Evolutionary conservation across 345 rosid species (phyloP).

Genomic region (Dimocarpus longan): DNA sequence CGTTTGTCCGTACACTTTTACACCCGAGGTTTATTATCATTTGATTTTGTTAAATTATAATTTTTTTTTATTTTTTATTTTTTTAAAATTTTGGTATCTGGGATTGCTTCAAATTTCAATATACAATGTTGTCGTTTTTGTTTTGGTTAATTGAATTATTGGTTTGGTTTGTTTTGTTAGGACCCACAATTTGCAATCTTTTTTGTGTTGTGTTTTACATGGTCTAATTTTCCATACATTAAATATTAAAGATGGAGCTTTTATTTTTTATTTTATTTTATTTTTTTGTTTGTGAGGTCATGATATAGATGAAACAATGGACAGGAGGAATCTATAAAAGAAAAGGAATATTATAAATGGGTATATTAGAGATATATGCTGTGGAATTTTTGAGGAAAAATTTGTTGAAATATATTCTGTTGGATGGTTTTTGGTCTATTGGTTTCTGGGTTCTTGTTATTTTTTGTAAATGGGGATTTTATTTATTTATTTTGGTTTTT

Average conservation of each 20-base stretch:
- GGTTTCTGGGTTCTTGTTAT: neutral
- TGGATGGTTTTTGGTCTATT: neutral
- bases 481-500: neutral
- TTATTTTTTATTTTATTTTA: neutral
- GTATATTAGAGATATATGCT: slow-evolving; percentile 9
- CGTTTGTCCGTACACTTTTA: slow-evolving; percentile 47
- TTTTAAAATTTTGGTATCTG: neutral
- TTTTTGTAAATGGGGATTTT: slow-evolving; percentile 6
- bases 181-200: neutral
- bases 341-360: neutral
- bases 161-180: neutral
- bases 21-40: slow-evolving; percentile 66
- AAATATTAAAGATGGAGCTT: neutral
- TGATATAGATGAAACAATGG: neutral
- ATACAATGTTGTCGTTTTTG: neutral
- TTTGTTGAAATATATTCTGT: slow-evolving; percentile 3
- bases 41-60: neutral
- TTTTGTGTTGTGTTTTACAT: neutral
- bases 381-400: neutral
- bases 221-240: neutral
- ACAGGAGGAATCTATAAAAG: slow-evolving; percentile 2
- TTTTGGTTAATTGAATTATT: neutral
- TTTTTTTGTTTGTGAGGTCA: neutral
- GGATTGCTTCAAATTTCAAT: neutral
- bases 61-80: neutral